phyloP scores from a whole-genome alignment of 441 rosid species.

The Erodium texanum region DNA sequence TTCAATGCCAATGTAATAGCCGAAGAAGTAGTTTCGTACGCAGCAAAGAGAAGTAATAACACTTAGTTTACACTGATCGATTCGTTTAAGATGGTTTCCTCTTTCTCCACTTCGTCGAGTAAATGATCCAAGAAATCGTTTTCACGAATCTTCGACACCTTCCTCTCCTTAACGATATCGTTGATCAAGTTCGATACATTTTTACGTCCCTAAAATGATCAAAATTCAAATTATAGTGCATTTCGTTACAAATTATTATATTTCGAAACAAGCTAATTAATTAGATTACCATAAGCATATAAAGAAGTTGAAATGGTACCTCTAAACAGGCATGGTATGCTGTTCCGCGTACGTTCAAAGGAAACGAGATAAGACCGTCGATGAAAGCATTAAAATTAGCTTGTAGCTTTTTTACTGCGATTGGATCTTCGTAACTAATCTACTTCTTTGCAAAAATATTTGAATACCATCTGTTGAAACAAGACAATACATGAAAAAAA shows the following conservation, averaged over 20 bases:
- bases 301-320: constrained; percentile 6
- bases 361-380: constrained; percentile 16
- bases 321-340: constrained; percentile 12
- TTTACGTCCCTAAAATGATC: constrained; percentile 18
- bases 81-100: constrained; percentile 18
- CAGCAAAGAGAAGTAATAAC: constrained; percentile 22
- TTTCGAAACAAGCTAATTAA: no score
- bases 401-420: neutral
- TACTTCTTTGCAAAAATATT: constrained; percentile 7
- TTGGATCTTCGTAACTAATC: constrained; percentile 9
- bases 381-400: constrained; percentile 9
- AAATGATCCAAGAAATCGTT: constrained; percentile 25
- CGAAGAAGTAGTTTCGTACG: constrained; percentile 26
- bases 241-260: no score
- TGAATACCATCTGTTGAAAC: constrained; percentile 17
- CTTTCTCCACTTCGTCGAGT: constrained; percentile 24
- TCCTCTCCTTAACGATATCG: constrained; percentile 12
- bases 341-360: constrained; percentile 15
- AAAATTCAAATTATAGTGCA: neutral
- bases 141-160: constrained; percentile 6
- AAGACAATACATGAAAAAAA: neutral
- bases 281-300: no score
- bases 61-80: constrained; percentile 19
- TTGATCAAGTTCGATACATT: constrained; percentile 20
- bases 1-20: constrained; percentile 21